Percentiles rank a stretch among this genome's conserved stretches.
Evolutionary conservation across 23 red algal genomes (phyloP).

Genomic region (Cyanidioschyzon merolae): DNA sequence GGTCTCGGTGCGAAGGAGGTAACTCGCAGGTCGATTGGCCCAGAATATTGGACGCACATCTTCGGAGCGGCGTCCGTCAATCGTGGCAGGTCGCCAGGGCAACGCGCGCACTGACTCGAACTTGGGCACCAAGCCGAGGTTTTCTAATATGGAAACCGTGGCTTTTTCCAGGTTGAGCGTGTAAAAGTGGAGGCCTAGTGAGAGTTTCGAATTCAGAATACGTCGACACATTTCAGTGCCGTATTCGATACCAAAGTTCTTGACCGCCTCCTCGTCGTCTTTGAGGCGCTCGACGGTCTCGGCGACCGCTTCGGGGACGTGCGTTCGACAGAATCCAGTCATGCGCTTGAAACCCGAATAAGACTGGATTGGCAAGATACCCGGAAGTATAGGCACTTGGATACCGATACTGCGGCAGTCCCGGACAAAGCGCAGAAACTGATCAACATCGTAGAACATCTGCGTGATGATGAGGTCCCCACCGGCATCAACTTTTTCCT

Average conservation of each 20-base stretch:
- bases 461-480: slow-evolving; percentile 98
- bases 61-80: slow-evolving; percentile 72
- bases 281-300: slow-evolving; percentile 69
- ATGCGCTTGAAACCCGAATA: slow-evolving; percentile 95
- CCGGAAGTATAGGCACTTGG: slow-evolving; percentile 82
- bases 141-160: slow-evolving; percentile 80
- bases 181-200: slow-evolving; percentile 94
- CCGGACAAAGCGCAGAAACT: slow-evolving; percentile 68
- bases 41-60: slow-evolving; percentile 97
- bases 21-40: slow-evolving; percentile 91
- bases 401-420: slow-evolving; percentile 68
- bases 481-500: slow-evolving; percentile 86
- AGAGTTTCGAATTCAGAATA: slow-evolving; percentile 67
- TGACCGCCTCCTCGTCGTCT: slow-evolving; percentile 93
- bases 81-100: slow-evolving; percentile 87
- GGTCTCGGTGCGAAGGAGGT: slow-evolving; percentile 68
- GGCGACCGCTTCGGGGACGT: slow-evolving; percentile 47
- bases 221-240: slow-evolving; percentile 87
- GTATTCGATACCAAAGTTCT: slow-evolving; percentile 66
- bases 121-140: slow-evolving; percentile 64
- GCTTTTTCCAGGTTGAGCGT: slow-evolving; percentile 88
- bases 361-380: slow-evolving; percentile 91
- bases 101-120: slow-evolving; percentile 89
- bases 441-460: slow-evolving; percentile 98
- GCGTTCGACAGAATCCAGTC: slow-evolving; percentile 92